Evolutionary conservation across 257 asterid species (phyloP).

Genomic region (Petunia axillaris): DNA sequence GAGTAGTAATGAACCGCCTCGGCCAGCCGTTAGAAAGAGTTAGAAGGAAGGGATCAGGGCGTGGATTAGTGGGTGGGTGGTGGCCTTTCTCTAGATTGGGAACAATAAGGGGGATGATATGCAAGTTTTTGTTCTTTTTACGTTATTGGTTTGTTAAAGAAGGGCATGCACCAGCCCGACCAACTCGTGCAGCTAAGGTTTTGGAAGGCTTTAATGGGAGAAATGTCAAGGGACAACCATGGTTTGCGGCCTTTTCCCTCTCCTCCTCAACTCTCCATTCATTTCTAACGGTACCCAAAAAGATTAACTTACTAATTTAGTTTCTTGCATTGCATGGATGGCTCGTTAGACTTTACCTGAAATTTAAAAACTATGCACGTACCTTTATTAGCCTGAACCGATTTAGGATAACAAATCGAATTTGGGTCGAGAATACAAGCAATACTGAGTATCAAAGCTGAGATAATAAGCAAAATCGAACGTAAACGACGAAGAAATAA

Average conservation of each 20-base stretch:
- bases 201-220: slow-evolving; percentile 1
- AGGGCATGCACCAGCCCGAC: slow-evolving; percentile 1
- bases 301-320: background rate
- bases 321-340: background rate
- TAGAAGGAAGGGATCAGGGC: background rate
- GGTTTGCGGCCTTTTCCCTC: background rate
- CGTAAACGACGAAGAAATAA: too few relatives aligned
- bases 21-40: background rate
- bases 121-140: background rate
- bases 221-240: background rate
- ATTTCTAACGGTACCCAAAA: background rate
- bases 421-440: too few relatives aligned
- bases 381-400: too few relatives aligned
- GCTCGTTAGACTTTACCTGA: background rate
- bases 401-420: too few relatives aligned
- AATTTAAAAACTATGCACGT: too few relatives aligned
- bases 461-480: too few relatives aligned
- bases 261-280: background rate
- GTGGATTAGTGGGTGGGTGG: background rate
- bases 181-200: slow-evolving; percentile 8
- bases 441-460: too few relatives aligned
- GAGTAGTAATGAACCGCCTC: background rate
- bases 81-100: background rate
- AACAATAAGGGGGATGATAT: background rate
- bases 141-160: background rate